Evolutionary conservation across 1,139 yeast genomes (phyloP).

Genomic region (Pichia sp.): DNA sequence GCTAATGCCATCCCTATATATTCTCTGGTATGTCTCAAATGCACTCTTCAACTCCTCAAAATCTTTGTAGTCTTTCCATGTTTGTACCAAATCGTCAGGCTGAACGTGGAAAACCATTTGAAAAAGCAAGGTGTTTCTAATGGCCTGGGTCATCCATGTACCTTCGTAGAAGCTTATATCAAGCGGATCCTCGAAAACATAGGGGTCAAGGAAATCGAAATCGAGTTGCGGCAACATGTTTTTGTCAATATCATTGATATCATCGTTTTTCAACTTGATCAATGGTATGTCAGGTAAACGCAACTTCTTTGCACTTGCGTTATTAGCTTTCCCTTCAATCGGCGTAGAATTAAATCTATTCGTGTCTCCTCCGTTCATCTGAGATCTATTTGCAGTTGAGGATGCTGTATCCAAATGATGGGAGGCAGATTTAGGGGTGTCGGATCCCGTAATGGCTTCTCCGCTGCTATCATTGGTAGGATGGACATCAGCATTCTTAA

Average conservation of each 20-base stretch:
- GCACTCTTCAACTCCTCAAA: slow-evolving; percentile 55
- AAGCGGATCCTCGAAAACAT: slow-evolving; percentile 81
- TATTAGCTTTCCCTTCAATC: slow-evolving; percentile 1
- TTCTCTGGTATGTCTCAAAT: slow-evolving; percentile 49
- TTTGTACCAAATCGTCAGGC: slow-evolving; percentile 82
- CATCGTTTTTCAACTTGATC: slow-evolving; percentile 22
- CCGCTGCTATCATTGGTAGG: not conserved
- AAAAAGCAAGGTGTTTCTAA: slow-evolving; percentile 75
- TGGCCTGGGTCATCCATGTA: slow-evolving; percentile 81
- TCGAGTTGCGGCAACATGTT: slow-evolving; percentile 26
- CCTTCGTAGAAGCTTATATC: slow-evolving; percentile 76
- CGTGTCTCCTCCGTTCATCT: not conserved
- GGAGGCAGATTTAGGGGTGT: not conserved
- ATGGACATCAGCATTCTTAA: not conserved
- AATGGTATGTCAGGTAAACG: slow-evolving; percentile 20
- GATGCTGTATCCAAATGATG: not conserved
- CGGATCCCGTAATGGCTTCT: not conserved
- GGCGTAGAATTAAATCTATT: not conserved
- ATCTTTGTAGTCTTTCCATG: slow-evolving; percentile 87
- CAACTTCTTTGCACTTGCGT: slow-evolving; percentile 4
- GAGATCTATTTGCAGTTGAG: not conserved
- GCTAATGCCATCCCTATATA: slow-evolving; percentile 24
- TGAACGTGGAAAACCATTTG: slow-evolving; percentile 88
- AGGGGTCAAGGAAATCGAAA: slow-evolving; percentile 70
- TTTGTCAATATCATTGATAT: slow-evolving; percentile 25